Evolutionary conservation across 129 eudicot genomes (phyloP).

Genomic region (Flaveria brownii): DNA sequence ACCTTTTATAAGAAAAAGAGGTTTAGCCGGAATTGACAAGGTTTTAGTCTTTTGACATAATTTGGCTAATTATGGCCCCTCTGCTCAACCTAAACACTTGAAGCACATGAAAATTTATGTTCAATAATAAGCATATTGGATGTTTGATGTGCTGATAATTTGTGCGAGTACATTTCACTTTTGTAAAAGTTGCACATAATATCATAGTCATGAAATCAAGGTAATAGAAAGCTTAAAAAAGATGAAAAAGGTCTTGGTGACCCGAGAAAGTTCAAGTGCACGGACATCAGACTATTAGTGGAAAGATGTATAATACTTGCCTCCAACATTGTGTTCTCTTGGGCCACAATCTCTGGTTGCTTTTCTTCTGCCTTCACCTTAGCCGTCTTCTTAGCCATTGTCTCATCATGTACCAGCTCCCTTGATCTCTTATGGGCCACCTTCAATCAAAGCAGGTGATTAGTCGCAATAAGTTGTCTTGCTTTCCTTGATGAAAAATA

Average conservation of each 20-base stretch:
- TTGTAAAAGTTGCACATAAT: no score
- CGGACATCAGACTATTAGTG: neutral
- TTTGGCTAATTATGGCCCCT: neutral
- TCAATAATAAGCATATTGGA: neutral
- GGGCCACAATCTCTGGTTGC: slow-evolving; percentile 1
- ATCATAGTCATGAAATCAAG: no score
- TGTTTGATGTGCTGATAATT: neutral
- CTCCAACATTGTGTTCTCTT: neutral
- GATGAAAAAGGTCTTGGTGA: neutral
- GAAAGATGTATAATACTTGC: neutral
- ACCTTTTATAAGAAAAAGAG: no score
- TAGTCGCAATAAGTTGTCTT: neutral
- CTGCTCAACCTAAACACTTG: neutral
- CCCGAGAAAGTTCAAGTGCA: neutral
- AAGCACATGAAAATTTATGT: neutral
- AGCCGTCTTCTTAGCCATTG: slow-evolving; percentile 17
- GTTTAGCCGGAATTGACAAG: no score
- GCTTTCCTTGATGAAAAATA: neutral
- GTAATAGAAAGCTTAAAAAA: neutral
- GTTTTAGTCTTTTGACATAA: neutral
- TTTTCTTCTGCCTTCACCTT: neutral
- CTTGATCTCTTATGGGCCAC: slow-evolving; percentile 13
- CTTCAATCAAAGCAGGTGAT: neutral
- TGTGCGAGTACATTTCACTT: no score
- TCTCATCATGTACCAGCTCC: neutral